These are phyloP conservation scores for Mariannaea sp. DNA, from an alignment of 2,329 filamentous ascomycete genomes.

Conservation along the genomic window DNA sequence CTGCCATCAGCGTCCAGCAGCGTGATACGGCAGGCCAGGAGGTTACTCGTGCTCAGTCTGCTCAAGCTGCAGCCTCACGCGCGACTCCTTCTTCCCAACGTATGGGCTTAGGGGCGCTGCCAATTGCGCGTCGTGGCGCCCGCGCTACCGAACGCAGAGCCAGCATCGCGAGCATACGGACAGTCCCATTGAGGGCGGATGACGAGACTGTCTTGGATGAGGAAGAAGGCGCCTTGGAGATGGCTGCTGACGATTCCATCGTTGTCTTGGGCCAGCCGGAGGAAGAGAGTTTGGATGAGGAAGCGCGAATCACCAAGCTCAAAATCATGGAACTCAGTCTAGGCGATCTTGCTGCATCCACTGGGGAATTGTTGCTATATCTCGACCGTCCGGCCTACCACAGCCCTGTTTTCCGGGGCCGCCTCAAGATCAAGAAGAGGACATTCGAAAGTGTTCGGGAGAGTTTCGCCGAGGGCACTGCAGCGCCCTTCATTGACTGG, in stretches of 20 bases:
- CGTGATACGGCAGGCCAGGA: slow-evolving; percentile 3
- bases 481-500: slow-evolving; percentile 40
- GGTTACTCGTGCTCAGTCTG: neutral
- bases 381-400: slow-evolving; percentile 27
- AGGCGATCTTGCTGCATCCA: slow-evolving; percentile 35
- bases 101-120: slow-evolving; percentile 19
- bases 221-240: slow-evolving; percentile 9
- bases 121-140: slow-evolving; percentile 33
- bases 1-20: slow-evolving; percentile 27
- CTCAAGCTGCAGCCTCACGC: neutral
- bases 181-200: slow-evolving; percentile 25
- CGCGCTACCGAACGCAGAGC: slow-evolving; percentile 16
- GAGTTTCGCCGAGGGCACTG: slow-evolving; percentile 30
- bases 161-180: slow-evolving; percentile 28
- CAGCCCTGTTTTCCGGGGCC: slow-evolving; percentile 26
- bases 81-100: neutral
- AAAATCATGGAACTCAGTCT: slow-evolving; percentile 35
- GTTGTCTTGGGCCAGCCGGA: neutral
- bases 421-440: slow-evolving; percentile 35
- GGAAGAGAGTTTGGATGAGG: slow-evolving; percentile 13
- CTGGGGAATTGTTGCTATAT: slow-evolving; percentile 37
- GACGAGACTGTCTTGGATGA: slow-evolving; percentile 32
- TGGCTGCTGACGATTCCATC: slow-evolving; percentile 7
- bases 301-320: slow-evolving; percentile 23
- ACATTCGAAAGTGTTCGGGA: slow-evolving; percentile 35